Conservation (phyloP, 1,284 basidiomycete genomes). For the Ustilago curta region DNA sequence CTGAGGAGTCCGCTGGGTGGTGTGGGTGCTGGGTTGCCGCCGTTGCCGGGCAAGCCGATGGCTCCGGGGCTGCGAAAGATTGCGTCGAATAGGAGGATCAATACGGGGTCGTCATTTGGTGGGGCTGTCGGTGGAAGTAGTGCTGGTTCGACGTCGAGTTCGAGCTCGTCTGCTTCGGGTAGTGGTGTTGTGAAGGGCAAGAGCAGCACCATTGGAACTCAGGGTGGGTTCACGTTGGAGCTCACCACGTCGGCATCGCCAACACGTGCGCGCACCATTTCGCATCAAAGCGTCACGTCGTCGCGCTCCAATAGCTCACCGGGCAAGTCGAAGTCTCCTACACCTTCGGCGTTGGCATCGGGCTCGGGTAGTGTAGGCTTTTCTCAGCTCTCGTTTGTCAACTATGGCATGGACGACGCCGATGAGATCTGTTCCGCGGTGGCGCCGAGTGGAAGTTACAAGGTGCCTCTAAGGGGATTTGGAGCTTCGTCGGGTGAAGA, state of each 20-base stretch:
- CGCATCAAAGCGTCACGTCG: constrained; percentile 22
- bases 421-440: constrained; percentile 67
- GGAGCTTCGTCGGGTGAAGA: constrained; percentile 39
- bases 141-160: constrained; percentile 20
- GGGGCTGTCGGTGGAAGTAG: constrained; percentile 11
- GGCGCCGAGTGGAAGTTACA: constrained; percentile 64
- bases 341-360: constrained; percentile 16
- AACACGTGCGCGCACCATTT: constrained; percentile 37
- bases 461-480: constrained; percentile 60
- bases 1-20: constrained; percentile 25
- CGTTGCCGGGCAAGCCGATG: constrained; percentile 21
- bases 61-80: constrained; percentile 49
- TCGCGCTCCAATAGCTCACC: constrained; percentile 21
- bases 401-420: constrained; percentile 67
- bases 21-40: constrained; percentile 12
- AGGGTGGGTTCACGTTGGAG: constrained; percentile 34
- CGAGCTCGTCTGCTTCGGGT: constrained; percentile 24
- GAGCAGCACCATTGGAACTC: constrained; percentile 14
- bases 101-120: constrained; percentile 5
- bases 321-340: constrained; percentile 39
- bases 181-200: constrained; percentile 8
- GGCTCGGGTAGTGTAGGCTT: constrained; percentile 15
- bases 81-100: constrained; percentile 50
- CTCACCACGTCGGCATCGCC: constrained; percentile 43
- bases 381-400: constrained; percentile 60